Percentiles rank a stretch among this genome's conserved stretches.
phyloP scores from a whole-genome alignment of 139 green algal genomes.

The Micractinium sp. region DNA sequence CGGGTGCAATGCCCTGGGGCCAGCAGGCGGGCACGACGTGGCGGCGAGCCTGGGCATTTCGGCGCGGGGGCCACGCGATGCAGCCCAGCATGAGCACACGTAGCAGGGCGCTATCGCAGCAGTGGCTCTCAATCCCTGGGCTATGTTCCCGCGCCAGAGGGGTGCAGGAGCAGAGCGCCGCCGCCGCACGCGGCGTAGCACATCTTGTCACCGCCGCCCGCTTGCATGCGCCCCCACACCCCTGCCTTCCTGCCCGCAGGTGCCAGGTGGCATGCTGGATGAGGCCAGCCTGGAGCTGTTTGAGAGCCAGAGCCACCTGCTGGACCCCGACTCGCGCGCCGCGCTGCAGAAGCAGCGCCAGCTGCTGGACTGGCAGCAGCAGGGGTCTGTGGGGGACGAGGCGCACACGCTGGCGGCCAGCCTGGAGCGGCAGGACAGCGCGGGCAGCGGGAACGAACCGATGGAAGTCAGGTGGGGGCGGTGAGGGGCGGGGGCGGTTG shows the following conservation, averaged over 20 bases:
- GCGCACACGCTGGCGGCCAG: slow-evolving; percentile 9
- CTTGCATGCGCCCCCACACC: background rate
- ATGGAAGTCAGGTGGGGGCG: slow-evolving; percentile 21
- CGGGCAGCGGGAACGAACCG: slow-evolving; percentile 38
- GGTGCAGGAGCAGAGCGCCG: no score
- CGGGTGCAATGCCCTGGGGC: background rate
- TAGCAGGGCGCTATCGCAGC: no score
- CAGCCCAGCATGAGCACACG: no score
- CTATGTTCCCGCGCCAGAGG: no score
- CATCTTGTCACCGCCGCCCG: no score
- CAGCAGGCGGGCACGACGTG: background rate
- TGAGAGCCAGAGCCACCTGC: slow-evolving; percentile 51
- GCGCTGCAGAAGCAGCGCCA: slow-evolving; percentile 38
- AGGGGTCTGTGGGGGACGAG: background rate
- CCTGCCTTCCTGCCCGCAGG: slow-evolving; percentile 18
- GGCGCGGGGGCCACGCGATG: background rate
- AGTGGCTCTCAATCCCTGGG: no score
- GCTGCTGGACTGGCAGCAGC: slow-evolving; percentile 44
- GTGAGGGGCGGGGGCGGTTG: background rate
- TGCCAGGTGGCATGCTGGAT: slow-evolving; percentile 43
- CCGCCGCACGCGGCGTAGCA: no score
- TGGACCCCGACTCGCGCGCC: slow-evolving; percentile 38
- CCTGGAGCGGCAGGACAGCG: slow-evolving; percentile 41
- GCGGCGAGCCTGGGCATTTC: background rate
- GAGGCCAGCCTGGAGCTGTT: slow-evolving; percentile 50